Base-by-base conservation (phyloP, 1,284 basidiomycete species). In the Boletus subluridellus region DNA sequence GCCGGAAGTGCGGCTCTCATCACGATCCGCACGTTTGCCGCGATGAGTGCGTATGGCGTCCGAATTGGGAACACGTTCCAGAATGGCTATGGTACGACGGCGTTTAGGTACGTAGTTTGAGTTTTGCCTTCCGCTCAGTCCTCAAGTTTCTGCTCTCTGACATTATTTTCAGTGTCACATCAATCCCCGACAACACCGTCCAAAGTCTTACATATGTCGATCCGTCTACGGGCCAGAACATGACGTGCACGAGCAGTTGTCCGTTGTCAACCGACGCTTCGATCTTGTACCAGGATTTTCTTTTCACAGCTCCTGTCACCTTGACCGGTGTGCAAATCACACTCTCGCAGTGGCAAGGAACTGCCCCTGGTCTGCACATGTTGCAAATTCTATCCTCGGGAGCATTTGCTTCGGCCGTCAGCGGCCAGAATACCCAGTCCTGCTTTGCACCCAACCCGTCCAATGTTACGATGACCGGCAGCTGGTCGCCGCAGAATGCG, bases 1-100 rank as follows among this genome's bases (percentile, higher is more conserved):
- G 88, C 94, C 68, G 85, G 84, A 24, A 85, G 78, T 47, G 76
- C 78, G 32, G 85, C 89, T 2, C 80, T 89, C 39, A 83, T 96
- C 63, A 93, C 90, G 30, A 79, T 94, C 41, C 80, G 89, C 51
- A 82, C 88, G 45, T 91, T 90, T 71, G 78, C 84, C 35, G 87
- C 82, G 66, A 82, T 91, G 60, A 84, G 81, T 55, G 89, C 84
- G 3, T 85, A 81, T 55, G 96, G 95, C 11, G 74, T 98, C 49
- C 86, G 96, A 46, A 77, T 99, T 42, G 94, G 93, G 34, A 98
- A 99, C 76, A 95, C 94, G 1, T 92, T 95, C 71, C 79, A 87
- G 60, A 77, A 82, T 51, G 85, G 87, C 48, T 86, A 90, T 61
- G 90, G 93, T 24, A 95, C 95, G 0, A 90, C 84, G 21, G 82